Evolutionary conservation across 2,329 filamentous ascomycete genomes (phyloP).

Genomic region (Xylariales sp.): DNA sequence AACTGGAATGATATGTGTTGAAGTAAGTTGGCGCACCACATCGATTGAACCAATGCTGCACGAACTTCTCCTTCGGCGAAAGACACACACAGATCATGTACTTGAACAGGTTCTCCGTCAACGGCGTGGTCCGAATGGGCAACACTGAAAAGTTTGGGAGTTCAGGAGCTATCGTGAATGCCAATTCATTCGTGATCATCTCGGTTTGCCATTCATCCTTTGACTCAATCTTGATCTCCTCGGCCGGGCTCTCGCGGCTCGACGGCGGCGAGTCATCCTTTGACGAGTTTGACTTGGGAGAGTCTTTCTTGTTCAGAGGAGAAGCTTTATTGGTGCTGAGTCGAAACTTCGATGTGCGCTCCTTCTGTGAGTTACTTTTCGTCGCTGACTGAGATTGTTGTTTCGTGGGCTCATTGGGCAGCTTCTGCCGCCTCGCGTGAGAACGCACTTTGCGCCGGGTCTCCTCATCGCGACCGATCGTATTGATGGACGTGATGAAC

Average conservation of each 20-base stretch:
- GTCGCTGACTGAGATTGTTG: constrained; percentile 15
- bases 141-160: constrained; percentile 27
- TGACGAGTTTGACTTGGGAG: constrained; percentile 2
- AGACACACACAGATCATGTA: constrained; percentile 29
- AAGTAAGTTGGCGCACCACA: constrained; percentile 27
- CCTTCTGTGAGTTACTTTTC: constrained; percentile 25
- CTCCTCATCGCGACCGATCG: constrained; percentile 29
- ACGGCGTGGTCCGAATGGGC: constrained; percentile 27
- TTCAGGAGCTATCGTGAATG: constrained; percentile 24
- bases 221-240: neutral
- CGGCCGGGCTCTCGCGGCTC: constrained; percentile 3
- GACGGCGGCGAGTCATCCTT: constrained; percentile 2
- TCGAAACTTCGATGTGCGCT: constrained; percentile 28
- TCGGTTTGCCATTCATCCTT: constrained; percentile 16
- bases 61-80: constrained; percentile 24
- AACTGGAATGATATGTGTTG: constrained; percentile 28
- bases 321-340: constrained; percentile 16
- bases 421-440: constrained; percentile 28
- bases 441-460: constrained; percentile 29
- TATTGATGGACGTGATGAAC: constrained; percentile 31
- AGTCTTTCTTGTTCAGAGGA: neutral
- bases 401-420: constrained; percentile 19
- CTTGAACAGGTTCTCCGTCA: constrained; percentile 27
- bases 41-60: constrained; percentile 28
- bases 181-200: constrained; percentile 25